Evolutionary conservation across 2,329 filamentous ascomycete genomes (phyloP), one percentile per base, ranked within the genome.

Genomic region (Balansia obtecta): DNA sequence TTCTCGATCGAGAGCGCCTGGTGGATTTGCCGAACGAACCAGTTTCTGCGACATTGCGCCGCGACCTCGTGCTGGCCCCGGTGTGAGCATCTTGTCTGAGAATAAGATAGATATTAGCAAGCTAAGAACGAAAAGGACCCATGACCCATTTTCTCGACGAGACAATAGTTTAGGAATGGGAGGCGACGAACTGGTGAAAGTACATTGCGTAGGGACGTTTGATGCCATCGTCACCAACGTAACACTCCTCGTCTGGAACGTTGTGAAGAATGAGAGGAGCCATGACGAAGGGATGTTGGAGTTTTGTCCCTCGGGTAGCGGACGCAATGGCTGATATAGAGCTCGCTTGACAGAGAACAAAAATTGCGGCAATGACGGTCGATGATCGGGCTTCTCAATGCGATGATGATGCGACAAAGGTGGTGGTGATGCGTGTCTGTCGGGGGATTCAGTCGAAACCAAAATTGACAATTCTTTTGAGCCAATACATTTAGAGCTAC

Each of bases 21-120:
- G 76, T 81, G n/a, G 80, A 82, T 62, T 82, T 82, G 52, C 80
- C 80, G 63, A 84, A 84, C 3, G 80, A 80, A 40, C 80, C 80
- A 2, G 78, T 75, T 62, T 83, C 80, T 50, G 77, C 71, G n/a
- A 74, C 71, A 53, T 67, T 68, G 58, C 75, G 75, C 54, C 76
- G 73, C 48, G 71, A 69, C 61, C 77, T 73, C 39, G 69, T 65
- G 57, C 63, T 69, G 53, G 64, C 67, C 53, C 65, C 67, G 38
- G 71, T 66, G 54, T 72, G 74, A 16, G 72, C 74, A 59, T 79
- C 79, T 61, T 73, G 73, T 62, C 76, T 80, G 54, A 15, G 50
- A 48, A 45, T 46, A 38, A 41, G 38, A 11, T 33, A 41, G 38
- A 11, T 33, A 22, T 41, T 18, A 34, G 30, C 40, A 32, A 18